A percentile compares a stretch with the other conserved stretches of the same genome.
phyloP scores from a whole-genome alignment of 83 land plant species.

The Picea abies region DNA sequence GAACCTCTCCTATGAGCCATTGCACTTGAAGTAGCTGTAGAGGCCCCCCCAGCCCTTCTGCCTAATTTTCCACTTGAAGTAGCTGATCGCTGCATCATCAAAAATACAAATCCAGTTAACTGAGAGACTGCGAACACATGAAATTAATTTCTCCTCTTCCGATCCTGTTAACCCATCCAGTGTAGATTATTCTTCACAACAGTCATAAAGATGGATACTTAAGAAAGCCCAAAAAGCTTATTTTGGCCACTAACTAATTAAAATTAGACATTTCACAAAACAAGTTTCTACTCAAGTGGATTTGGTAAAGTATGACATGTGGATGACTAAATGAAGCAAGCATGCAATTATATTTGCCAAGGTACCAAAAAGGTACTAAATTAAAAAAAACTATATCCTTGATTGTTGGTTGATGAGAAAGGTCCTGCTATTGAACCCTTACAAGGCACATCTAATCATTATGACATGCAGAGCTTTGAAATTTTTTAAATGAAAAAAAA shows the following conservation, averaged over 20 bases:
- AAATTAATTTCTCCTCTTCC: not conserved
- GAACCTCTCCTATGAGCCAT: constrained; percentile 28
- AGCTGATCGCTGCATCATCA: constrained; percentile 1
- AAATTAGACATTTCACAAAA: too few relatives aligned
- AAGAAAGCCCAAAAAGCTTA: not conserved
- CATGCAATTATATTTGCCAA: not conserved
- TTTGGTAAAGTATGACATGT: not conserved
- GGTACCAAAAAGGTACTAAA: not conserved
- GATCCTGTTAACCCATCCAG: too few relatives aligned
- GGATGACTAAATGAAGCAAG: not conserved
- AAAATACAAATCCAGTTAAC: not conserved
- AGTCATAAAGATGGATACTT: not conserved
- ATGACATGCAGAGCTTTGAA: too few relatives aligned
- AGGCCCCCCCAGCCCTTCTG: constrained; percentile 23
- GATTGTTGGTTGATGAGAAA: too few relatives aligned
- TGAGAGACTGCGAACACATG: not conserved
- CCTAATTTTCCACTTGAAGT: constrained; percentile 20
- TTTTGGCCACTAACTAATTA: not conserved
- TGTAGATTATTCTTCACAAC: not conserved
- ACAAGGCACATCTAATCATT: too few relatives aligned
- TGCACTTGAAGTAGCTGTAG: constrained; percentile 18
- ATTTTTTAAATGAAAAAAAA: too few relatives aligned
- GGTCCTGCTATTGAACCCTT: too few relatives aligned
- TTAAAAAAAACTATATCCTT: not conserved
- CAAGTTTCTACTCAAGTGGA: not conserved